Evolutionary conservation across 2,329 filamentous ascomycete genomes (phyloP), one percentile per base, ranked within the genome.

Genomic region (Paramyrothecium sp.): DNA sequence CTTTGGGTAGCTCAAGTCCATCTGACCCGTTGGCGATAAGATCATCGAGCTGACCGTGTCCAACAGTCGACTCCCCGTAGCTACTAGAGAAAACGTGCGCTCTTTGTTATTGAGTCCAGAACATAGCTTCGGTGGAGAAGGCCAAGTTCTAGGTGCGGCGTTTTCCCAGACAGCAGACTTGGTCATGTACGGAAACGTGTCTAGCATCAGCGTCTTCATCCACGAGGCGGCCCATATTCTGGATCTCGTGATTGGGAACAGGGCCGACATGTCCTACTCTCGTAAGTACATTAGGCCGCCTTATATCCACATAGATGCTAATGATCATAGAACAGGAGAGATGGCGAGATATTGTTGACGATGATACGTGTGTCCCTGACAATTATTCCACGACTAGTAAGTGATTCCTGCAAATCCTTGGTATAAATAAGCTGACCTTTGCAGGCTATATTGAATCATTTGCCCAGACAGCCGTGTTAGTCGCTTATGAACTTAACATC

Each of bases 91-190:
- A 34, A 19, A 38, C n/a, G 30, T 41, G 26, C 49, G 49, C 22
- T 51, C 49, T 51, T 51, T 51, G 49, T 3, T 51, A 26, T 51
- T 51, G 49, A 51, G 49, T 51, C 49, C 49, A 51, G 49, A 51
- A 51, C 49, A 51, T 51, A 51, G 49, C 49, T 51, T 51, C 49
- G 23, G 11, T 51, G 49, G 49, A 51, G 49, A 51, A 33, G 26
- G 49, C 23, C 21, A 51, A 51, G 49, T 51, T 51, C 13, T 20
- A 5, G 49, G 49, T 33, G 22, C 22, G 21, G 49, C 49, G 49
- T 16, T 51, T 26, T 33, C 49, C 21, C 49, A 26, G 49, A 10
- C 8, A 51, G 11, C 20, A 26, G 49, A 51, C 49, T 51, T 51
- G 26, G 23, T 51, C 26, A 51, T 51, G 49, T 51, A 51, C 49